These are phyloP conservation scores for Naganishia kalamii DNA, from an alignment of 768 basidiomycete species.

Conservation along the genomic window DNA sequence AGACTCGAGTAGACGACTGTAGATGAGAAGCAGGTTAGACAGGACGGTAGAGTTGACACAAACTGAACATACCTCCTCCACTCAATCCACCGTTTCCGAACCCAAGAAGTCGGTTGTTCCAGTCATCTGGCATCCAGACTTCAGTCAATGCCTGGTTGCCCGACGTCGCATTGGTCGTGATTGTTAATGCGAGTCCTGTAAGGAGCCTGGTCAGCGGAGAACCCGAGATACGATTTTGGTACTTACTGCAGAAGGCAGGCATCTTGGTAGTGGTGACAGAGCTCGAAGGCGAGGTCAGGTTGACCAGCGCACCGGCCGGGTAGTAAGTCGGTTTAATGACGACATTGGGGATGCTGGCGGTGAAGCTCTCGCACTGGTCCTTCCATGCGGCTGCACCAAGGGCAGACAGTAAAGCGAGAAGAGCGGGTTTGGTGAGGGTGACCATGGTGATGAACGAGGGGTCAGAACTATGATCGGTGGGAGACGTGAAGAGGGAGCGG, in stretches of 20 bases:
- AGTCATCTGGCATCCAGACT: background rate
- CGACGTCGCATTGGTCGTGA: background rate
- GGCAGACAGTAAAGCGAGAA: background rate
- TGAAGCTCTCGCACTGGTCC: slow-evolving; percentile 10
- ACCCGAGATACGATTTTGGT: no score
- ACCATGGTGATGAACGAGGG: background rate
- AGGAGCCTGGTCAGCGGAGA: background rate
- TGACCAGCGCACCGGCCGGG: background rate
- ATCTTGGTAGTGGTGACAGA: background rate
- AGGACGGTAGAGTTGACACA: background rate
- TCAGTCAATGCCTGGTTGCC: background rate
- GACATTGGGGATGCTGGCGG: slow-evolving; percentile 1
- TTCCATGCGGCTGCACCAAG: background rate
- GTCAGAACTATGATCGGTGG: background rate
- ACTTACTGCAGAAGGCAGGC: background rate
- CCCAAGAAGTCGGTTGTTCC: background rate
- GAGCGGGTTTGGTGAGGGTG: background rate
- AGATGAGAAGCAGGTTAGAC: no score
- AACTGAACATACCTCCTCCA: background rate
- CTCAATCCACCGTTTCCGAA: slow-evolving; percentile 3
- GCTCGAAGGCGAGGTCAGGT: background rate
- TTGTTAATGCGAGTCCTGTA: background rate
- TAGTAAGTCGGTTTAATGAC: background rate
- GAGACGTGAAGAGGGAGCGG: background rate
- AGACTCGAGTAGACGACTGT: background rate